Percentiles rank a stretch among this genome's conserved stretches.
These are phyloP conservation scores for Pyricularia sp. DNA, from an alignment of 2,329 filamentous ascomycete genomes.

Conservation along the genomic window DNA sequence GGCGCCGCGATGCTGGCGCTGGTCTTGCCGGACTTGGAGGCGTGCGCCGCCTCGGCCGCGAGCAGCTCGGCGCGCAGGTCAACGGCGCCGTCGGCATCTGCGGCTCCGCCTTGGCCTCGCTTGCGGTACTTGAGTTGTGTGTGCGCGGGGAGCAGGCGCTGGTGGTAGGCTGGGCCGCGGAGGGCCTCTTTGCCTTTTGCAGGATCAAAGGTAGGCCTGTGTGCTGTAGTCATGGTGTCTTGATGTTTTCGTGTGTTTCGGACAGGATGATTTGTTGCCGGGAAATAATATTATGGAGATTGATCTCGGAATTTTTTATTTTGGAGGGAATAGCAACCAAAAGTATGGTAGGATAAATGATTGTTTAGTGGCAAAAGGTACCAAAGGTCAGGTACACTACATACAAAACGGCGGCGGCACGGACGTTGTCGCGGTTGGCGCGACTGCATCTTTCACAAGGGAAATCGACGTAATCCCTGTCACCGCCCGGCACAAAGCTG, in stretches of 20 bases:
- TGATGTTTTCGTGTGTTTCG: neutral
- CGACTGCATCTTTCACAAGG: neutral
- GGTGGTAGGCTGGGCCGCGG: conserved; percentile 89
- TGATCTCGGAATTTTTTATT: neutral
- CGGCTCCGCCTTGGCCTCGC: conserved; percentile 81
- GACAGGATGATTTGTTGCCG: neutral
- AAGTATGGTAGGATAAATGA: neutral
- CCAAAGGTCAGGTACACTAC: neutral
- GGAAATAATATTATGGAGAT: neutral
- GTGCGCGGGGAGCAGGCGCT: conserved; percentile 87
- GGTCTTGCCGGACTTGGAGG: conserved; percentile 65
- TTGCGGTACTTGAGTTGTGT: conserved; percentile 85
- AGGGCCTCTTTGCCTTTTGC: conserved; percentile 91
- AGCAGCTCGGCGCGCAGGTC: conserved; percentile 88
- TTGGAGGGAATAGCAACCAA: conserved; percentile 4
- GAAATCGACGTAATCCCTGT: conserved; percentile 8
- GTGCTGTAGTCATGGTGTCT: conserved; percentile 55
- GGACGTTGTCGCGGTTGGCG: neutral
- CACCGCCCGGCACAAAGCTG: conserved; percentile 16
- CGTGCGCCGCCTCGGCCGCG: conserved; percentile 79
- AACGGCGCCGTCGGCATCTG: conserved; percentile 49
- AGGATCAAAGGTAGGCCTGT: conserved; percentile 92
- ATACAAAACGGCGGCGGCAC: neutral
- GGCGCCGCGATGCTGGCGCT: conserved; percentile 33
- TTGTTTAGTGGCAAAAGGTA: neutral